Evolutionary conservation across 129 eudicot genomes (phyloP).

Genomic region (Ambrosia trifida): DNA sequence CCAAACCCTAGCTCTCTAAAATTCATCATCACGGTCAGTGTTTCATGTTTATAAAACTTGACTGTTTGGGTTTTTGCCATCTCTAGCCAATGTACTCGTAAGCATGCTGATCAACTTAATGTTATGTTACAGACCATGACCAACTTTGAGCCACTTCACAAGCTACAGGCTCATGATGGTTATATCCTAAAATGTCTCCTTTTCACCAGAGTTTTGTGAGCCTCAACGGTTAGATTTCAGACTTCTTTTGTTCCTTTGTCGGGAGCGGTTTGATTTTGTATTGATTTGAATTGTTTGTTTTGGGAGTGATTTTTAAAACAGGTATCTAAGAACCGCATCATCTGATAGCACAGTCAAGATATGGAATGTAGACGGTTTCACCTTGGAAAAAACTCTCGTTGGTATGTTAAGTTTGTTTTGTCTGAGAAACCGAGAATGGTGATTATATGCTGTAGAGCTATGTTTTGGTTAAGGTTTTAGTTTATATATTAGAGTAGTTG

Average conservation of each 20-base stretch:
- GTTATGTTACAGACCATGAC: slow-evolving; percentile 83
- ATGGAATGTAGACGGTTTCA: slow-evolving; percentile 96
- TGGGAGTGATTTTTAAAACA: slow-evolving; percentile 25
- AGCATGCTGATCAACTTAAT: slow-evolving; percentile 16
- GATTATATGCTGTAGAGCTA: not conserved
- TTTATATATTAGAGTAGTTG: too few species aligned
- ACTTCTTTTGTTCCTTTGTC: not conserved
- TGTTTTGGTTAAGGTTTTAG: slow-evolving; percentile 1
- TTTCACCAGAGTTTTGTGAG: slow-evolving; percentile 92
- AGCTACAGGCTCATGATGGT: slow-evolving; percentile 90
- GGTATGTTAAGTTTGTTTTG: slow-evolving; percentile 44
- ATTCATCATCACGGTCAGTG: too few species aligned
- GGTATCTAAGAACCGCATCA: slow-evolving; percentile 96
- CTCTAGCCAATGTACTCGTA: too few species aligned
- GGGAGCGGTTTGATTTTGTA: not conserved
- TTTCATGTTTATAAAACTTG: too few species aligned
- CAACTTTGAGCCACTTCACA: slow-evolving; percentile 98
- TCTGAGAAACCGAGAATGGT: slow-evolving; percentile 9
- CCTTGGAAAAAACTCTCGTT: slow-evolving; percentile 79
- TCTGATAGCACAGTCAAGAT: slow-evolving; percentile 91
- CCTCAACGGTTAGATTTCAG: slow-evolving; percentile 63
- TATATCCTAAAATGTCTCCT: slow-evolving; percentile 97
- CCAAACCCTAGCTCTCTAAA: too few species aligned
- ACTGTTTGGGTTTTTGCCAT: too few species aligned
- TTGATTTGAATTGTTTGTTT: not conserved